Conservation (phyloP, 257 asterid species). For the Lycium barbarum region DNA sequence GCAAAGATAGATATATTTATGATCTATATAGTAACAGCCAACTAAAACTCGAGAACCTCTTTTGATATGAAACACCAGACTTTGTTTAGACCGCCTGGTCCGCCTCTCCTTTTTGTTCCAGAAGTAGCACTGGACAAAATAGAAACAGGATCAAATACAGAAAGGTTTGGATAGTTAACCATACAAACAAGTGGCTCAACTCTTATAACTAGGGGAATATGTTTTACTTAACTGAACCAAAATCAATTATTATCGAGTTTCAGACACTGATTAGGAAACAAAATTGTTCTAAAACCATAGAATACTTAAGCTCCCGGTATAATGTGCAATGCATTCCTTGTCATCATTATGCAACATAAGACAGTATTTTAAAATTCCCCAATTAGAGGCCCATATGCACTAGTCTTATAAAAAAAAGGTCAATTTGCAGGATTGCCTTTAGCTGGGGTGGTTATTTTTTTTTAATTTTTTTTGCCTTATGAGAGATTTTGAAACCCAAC, state of each 20-base stretch:
- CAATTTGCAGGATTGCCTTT: no score
- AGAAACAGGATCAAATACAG: conserved; percentile 5
- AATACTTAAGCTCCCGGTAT: neutral
- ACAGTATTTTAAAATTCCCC: neutral
- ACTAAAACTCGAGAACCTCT: conserved; percentile 28
- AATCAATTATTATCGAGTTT: neutral
- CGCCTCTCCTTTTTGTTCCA: conserved; percentile 83
- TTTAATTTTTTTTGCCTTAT: no score
- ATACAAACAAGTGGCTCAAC: neutral
- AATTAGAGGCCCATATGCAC: no score
- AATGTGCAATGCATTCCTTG: neutral
- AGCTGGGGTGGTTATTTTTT: no score
- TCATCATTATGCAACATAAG: neutral
- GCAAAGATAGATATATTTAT: conserved; percentile 22
- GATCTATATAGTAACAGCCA: conserved; percentile 7
- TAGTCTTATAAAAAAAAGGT: no score
- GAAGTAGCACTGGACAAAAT: conserved; percentile 54
- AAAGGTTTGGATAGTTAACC: neutral
- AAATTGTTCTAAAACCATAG: neutral
- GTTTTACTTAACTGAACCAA: neutral
- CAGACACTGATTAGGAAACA: neutral
- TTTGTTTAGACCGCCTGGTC: conserved; percentile 89
- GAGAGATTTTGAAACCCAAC: no score
- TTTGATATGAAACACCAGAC: conserved; percentile 61
- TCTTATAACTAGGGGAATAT: neutral